phyloP scores from a whole-genome alignment of 352 stramenopile species.

The Blastocystis sp. region DNA sequence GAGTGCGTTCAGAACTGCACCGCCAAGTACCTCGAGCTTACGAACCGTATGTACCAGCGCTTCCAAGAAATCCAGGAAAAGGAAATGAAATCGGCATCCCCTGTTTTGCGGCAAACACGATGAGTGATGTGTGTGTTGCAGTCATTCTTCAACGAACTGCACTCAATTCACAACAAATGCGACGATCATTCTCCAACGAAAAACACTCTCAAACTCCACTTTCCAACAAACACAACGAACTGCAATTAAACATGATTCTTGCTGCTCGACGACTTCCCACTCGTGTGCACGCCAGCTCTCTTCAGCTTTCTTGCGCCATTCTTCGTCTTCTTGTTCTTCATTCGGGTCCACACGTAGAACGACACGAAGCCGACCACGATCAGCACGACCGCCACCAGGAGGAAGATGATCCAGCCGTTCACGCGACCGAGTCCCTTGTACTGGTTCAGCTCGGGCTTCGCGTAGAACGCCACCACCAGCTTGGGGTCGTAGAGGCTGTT shows the following conservation, averaged over 20 bases:
- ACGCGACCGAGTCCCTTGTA: slow-evolving; percentile 28
- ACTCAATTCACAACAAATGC: no score
- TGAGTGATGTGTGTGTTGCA: no score
- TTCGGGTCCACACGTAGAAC: slow-evolving; percentile 56
- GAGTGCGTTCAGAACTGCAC: slow-evolving; percentile 62
- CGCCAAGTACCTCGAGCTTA: slow-evolving; percentile 26
- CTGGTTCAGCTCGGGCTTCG: slow-evolving; percentile 16
- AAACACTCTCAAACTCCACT: no score
- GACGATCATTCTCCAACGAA: no score
- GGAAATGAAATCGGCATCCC: background rate
- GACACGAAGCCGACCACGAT: slow-evolving; percentile 5
- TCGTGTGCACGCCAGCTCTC: background rate
- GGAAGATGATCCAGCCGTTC: slow-evolving; percentile 20
- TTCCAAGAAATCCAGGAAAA: slow-evolving; percentile 49
- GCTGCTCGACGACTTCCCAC: background rate
- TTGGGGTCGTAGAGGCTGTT: background rate
- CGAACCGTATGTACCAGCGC: slow-evolving; percentile 21
- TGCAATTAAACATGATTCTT: slow-evolving; percentile 39
- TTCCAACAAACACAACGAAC: background rate
- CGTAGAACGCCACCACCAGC: slow-evolving; percentile 1
- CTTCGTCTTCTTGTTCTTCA: slow-evolving; percentile 72
- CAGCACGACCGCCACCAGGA: slow-evolving; percentile 29
- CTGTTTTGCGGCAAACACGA: slow-evolving; percentile 60
- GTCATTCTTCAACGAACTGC: no score
- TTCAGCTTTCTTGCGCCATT: slow-evolving; percentile 55